phyloP scores from a whole-genome alignment of 805 yeast genomes.

The Schwanniomyces polymorphus region DNA sequence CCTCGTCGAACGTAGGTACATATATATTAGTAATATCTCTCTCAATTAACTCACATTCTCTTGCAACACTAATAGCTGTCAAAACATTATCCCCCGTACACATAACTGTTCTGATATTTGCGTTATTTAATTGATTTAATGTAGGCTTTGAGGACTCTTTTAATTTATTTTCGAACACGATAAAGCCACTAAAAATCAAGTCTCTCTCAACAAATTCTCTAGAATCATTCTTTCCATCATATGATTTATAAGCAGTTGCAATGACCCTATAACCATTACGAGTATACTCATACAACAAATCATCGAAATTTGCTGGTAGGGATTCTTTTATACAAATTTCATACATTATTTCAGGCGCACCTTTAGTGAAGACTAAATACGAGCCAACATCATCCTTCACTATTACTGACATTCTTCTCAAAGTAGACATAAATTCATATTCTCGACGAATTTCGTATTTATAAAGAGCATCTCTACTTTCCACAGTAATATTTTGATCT shows the following conservation, averaged over 20 bases:
- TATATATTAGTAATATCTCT: constrained; percentile 32
- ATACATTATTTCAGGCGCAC: constrained; percentile 94
- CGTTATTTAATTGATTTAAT: constrained; percentile 57
- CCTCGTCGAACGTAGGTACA: constrained; percentile 59
- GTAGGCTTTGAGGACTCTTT: constrained; percentile 68
- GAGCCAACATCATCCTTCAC: constrained; percentile 36
- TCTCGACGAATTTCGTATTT: constrained; percentile 43
- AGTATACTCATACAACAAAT: constrained; percentile 77
- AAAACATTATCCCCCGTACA: constrained; percentile 97
- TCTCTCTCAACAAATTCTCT: constrained; percentile 71
- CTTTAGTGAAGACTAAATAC: constrained; percentile 63
- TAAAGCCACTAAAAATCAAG: constrained; percentile 79
- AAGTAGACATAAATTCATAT: constrained; percentile 80
- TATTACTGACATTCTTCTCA: constrained; percentile 90
- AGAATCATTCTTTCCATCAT: constrained; percentile 18
- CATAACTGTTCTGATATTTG: constrained; percentile 84
- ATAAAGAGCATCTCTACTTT: constrained; percentile 10
- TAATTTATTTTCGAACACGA: constrained; percentile 88
- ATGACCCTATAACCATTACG: constrained; percentile 94
- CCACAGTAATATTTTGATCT: constrained; percentile 33
- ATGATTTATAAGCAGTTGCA: constrained; percentile 78
- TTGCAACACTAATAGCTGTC: constrained; percentile 92
- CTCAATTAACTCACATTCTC: constrained; percentile 71
- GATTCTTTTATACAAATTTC: constrained; percentile 71
- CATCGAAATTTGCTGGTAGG: constrained; percentile 74